Percentiles rank a stretch among this genome's conserved stretches.
phyloP scores from a whole-genome alignment of 371 early-diverging fungal species.

The Zychaea mexicana region DNA sequence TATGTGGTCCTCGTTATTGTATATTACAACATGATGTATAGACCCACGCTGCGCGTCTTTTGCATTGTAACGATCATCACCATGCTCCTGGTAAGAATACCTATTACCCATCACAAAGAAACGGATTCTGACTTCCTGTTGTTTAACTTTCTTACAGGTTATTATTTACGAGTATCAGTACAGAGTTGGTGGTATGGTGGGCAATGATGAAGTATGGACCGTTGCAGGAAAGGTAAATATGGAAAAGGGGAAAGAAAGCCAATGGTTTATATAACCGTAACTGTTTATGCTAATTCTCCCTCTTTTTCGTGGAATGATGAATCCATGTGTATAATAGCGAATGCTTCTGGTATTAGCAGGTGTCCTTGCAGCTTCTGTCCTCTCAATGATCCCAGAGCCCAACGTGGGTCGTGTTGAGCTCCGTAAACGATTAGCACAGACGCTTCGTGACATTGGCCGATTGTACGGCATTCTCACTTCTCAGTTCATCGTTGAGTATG shows the following conservation, averaged over 20 bases:
- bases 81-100: conserved; percentile 22
- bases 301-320: neutral
- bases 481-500: conserved; percentile 2
- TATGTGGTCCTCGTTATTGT: conserved; percentile 26
- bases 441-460: conserved; percentile 39
- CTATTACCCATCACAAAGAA: neutral
- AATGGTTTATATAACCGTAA: too few species aligned
- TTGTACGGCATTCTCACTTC: conserved; percentile 36
- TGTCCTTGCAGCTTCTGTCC: conserved; percentile 34
- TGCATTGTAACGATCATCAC: conserved; percentile 36
- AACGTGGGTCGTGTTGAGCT: conserved; percentile 44
- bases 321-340: conserved; percentile 22
- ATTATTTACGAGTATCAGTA: conserved; percentile 35
- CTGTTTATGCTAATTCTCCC: too few species aligned
- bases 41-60: conserved; percentile 22
- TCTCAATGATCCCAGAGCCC: conserved; percentile 39
- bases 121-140: neutral
- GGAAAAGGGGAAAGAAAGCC: neutral
- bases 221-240: conserved; percentile 45
- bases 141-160: conserved; percentile 11
- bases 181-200: neutral
- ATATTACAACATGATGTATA: conserved; percentile 38
- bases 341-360: conserved; percentile 42
- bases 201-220: conserved; percentile 31
- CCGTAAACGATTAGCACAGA: conserved; percentile 41